phyloP scores from a whole-genome alignment of 2,329 filamentous ascomycete genomes.

The Dryadomyces quercus-mongolicae region DNA sequence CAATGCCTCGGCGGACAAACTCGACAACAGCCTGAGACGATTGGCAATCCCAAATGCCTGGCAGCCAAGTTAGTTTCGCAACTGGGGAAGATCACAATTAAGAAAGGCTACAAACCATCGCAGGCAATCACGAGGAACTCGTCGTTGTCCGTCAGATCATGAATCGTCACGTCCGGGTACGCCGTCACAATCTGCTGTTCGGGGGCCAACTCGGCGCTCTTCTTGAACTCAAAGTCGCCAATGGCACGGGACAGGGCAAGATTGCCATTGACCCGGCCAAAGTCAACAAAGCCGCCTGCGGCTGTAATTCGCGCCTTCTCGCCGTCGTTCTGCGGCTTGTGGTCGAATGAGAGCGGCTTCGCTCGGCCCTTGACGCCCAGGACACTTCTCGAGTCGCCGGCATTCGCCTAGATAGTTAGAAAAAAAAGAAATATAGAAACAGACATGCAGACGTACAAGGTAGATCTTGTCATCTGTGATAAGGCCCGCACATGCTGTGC shows the following conservation, averaged over 20 bases:
- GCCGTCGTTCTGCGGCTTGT: constrained; percentile 97
- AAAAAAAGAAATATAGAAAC: background rate
- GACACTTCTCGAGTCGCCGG: constrained; percentile 90
- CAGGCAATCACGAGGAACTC: constrained; percentile 91
- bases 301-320: constrained; percentile 95
- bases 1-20: constrained; percentile 92
- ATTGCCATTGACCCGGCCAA: constrained; percentile 96
- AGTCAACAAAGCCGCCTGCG: constrained; percentile 95
- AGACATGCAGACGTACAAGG: constrained; percentile 54
- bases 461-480: constrained; percentile 88
- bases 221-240: constrained; percentile 99
- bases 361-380: constrained; percentile 93
- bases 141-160: constrained; percentile 84
- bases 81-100: background rate
- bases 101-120: constrained; percentile 55
- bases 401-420: constrained; percentile 60
- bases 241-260: constrained; percentile 92
- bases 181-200: constrained; percentile 98
- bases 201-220: constrained; percentile 91
- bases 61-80: background rate
- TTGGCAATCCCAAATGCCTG: constrained; percentile 99
- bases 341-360: constrained; percentile 96
- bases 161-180: constrained; percentile 84
- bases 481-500: constrained; percentile 85
- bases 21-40: constrained; percentile 95